Percentiles rank a stretch among this genome's conserved stretches.
Conservation (phyloP, 140 eudicot species). For the Oenanthe javanica region DNA sequence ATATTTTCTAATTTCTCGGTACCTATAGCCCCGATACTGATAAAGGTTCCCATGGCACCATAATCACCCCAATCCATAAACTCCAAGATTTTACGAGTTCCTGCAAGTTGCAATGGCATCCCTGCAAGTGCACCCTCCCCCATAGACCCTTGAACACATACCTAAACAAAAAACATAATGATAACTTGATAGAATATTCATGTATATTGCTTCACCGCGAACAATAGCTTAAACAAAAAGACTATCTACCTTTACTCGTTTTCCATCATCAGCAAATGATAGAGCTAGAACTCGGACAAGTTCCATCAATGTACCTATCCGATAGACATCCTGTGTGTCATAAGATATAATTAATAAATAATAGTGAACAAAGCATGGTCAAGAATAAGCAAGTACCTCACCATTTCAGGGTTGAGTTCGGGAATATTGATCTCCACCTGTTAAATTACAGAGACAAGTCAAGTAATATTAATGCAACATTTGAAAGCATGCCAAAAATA, state of each 20-base stretch:
- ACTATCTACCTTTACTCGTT: constrained; percentile 68
- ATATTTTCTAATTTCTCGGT: constrained; percentile 13
- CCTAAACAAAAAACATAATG: constrained; percentile 31
- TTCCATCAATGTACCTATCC: constrained; percentile 97
- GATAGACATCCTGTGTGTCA: constrained; percentile 87
- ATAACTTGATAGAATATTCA: neutral
- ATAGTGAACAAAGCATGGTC: constrained; percentile 6
- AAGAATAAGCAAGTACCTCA: constrained; percentile 24
- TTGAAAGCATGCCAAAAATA: neutral
- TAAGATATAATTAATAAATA: constrained; percentile 17
- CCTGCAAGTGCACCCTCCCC: constrained; percentile 98
- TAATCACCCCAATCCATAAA: constrained; percentile 98
- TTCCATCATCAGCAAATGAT: constrained; percentile 98
- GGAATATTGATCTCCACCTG: constrained; percentile 96
- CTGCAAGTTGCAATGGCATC: constrained; percentile 96
- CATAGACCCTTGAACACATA: constrained; percentile 99
- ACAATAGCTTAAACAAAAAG: neutral
- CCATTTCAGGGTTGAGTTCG: constrained; percentile 91
- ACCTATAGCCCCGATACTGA: constrained; percentile 92
- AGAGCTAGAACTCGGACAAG: constrained; percentile 88
- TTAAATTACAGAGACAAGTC: constrained; percentile 11
- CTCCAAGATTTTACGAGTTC: constrained; percentile 85
- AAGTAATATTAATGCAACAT: neutral
- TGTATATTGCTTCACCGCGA: neutral
- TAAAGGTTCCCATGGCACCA: constrained; percentile 82